phyloP scores from a whole-genome alignment of 345 rosid species.

The Salix purpurea region DNA sequence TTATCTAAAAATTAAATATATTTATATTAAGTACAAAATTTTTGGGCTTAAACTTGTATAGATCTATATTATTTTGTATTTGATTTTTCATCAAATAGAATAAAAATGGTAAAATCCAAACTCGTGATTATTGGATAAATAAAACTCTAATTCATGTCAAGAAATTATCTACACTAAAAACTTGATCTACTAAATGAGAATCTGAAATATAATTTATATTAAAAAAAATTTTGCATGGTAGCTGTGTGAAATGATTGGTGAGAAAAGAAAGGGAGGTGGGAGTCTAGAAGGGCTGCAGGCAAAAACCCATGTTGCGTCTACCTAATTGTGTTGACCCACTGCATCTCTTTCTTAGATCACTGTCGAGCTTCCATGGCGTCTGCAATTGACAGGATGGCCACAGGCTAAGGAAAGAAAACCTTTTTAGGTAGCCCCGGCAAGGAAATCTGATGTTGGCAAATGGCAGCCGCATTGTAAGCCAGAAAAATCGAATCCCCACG shows the following conservation, averaged over 20 bases:
- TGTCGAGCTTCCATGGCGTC: not conserved
- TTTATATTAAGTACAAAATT: too few relatives aligned
- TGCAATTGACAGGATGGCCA: not conserved
- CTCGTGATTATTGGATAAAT: accelerated
- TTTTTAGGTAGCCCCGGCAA: not conserved
- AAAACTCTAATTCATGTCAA: too few relatives aligned
- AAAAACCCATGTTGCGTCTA: not conserved
- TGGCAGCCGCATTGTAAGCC: not conserved
- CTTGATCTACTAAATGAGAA: too few relatives aligned
- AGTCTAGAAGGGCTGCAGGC: not conserved
- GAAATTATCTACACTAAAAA: too few relatives aligned
- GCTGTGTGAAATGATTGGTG: not conserved
- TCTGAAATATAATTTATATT: too few relatives aligned
- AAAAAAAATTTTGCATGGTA: not conserved
- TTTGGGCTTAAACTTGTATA: too few relatives aligned
- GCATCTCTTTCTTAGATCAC: not conserved
- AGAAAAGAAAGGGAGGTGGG: not conserved
- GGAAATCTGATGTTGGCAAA: not conserved
- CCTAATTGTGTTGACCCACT: not conserved
- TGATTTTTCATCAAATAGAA: too few relatives aligned
- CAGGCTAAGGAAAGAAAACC: not conserved
- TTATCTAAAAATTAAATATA: too few relatives aligned
- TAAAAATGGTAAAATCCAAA: accelerated
- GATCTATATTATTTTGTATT: accelerated
- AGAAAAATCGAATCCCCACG: not conserved